Base-by-base conservation (phyloP, 495 filamentous ascomycete genomes). In the Xylaria intraflava region DNA sequence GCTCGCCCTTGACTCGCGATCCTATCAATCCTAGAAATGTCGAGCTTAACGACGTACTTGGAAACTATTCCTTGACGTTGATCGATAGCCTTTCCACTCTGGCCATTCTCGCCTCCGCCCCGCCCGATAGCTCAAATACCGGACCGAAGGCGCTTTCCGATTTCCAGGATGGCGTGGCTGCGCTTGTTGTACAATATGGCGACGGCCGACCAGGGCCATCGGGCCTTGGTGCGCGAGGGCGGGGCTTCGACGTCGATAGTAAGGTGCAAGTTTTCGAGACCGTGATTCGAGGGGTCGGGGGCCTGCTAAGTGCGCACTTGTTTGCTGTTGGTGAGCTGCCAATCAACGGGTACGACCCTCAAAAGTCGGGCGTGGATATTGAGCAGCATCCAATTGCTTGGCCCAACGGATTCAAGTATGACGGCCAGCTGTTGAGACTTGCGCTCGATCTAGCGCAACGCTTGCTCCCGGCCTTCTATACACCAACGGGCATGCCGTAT, bases 201-300 rank as follows among this genome's bases (percentile, higher is more conserved):
- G 90, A 95, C 69, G 90, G 88, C 2, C 82, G 78, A 6, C 69
- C 78, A 22, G 84, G 88, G 8, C 80, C 82, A 40, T 76, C 76
- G 20, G 89, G 87, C 33, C 75, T 80, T 61, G 91, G 91, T 8
- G 76, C 79, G 57, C 77, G 88, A 55, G 82, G 78, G n/a, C 78
- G 86, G 30, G 93, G 90, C 2, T 98, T 97, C 57, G 90, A 98
- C 71, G 75, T 96, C 36, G 92, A 98, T 69, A 94, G 90, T 68
- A 96, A 96, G 69, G 93, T 98, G 8, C 89, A 98, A 70, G 89
- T 98, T 30, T 98, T 98, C 65, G 93, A 98, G 69, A 96, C 90
- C 2, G 90, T 95, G 9, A 98, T 98, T 65, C 78, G 93, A 57
- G 91, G 91, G 24, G 79, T 98, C 46, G 93, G 94, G 16, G 93